Evolutionary conservation across 2,329 filamentous ascomycete species (phyloP), one percentile per base, ranked within the genome.

Genomic region (Penicillium digitatum): DNA sequence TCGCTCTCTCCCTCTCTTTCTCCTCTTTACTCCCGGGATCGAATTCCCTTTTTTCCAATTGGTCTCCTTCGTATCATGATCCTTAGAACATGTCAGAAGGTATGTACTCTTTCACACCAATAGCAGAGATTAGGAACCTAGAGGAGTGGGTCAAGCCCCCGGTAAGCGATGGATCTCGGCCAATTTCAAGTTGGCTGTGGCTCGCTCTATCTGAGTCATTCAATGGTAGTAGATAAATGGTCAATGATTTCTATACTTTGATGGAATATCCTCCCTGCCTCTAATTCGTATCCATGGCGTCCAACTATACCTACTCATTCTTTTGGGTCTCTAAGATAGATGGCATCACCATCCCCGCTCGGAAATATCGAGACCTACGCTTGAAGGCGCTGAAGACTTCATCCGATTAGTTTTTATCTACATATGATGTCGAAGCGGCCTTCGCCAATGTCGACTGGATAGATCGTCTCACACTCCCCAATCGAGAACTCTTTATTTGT

Each of bases 401-500:
- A 26, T 60, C 67, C 1, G 32, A 45, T 22, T 68, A 70, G 3
- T 73, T 72, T 51, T 62, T 62, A 26, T 68, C 67, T 5, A 72
- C 69, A 2, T 71, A 71, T 48, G 69, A 62, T 3, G 59, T 62
- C 10, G 70, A 73, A 61, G 64, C 68, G 7, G 55, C 57, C 6
- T 65, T 67, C 46, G 48, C 60, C 1, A 48, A 65, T 26, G 32
- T 56, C 1, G 52, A 66, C 39, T 72, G 71, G 70, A 58, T 64
- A 3, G 35, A 57, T 11, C 65, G 63, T 5, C 53, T 72, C 3
- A 59, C 60, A 3, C 51, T 58, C 10, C 55, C 57, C 2, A 48
- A 58, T 22, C 45, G 64, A n/a, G 60, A 71, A 20, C 63, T 64
- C 9, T 72, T 74, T 49, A 63, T 72, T 16, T 71, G 69, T 20